A percentile compares a stretch with the other conserved stretches of the same genome.
These are phyloP conservation scores for Erodium moschatum DNA, from an alignment of 441 rosid species.

Conservation along the genomic window DNA sequence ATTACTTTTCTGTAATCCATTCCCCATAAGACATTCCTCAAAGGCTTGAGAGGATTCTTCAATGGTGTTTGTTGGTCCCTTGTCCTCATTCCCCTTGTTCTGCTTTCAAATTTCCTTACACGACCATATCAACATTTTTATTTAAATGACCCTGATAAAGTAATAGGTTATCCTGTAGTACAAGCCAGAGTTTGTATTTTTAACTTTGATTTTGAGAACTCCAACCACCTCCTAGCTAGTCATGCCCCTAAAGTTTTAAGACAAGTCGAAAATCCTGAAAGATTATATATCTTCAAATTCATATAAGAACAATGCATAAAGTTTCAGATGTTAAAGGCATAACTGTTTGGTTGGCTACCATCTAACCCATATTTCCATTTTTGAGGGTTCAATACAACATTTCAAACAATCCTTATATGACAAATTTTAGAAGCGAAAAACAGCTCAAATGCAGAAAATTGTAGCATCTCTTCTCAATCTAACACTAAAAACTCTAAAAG, in stretches of 20 bases:
- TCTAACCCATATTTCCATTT: too few relatives aligned
- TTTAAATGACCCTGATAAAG: slow-evolving; percentile 9
- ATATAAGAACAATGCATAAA: neutral
- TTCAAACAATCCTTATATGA: too few relatives aligned
- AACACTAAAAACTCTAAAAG: too few relatives aligned
- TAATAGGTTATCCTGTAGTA: slow-evolving; percentile 24
- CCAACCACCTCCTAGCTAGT: slow-evolving; percentile 5
- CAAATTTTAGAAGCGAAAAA: too few relatives aligned
- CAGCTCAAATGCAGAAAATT: too few relatives aligned
- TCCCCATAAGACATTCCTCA: slow-evolving; percentile 20
- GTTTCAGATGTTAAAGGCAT: neutral
- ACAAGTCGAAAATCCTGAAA: neutral
- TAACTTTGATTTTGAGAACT: neutral
- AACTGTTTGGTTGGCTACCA: too few relatives aligned
- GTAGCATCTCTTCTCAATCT: too few relatives aligned
- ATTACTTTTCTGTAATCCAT: slow-evolving; percentile 12
- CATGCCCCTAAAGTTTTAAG: neutral
- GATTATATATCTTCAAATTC: neutral
- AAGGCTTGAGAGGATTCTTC: slow-evolving; percentile 19
- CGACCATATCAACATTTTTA: slow-evolving; percentile 8
- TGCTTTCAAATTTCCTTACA: slow-evolving; percentile 19
- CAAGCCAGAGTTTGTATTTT: slow-evolving; percentile 21
- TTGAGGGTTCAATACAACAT: too few relatives aligned
- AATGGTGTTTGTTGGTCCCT: slow-evolving; percentile 21
- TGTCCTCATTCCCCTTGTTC: slow-evolving; percentile 30